phyloP scores from a whole-genome alignment of 257 asterid genomes.

The Galeopsis tetrahit region DNA sequence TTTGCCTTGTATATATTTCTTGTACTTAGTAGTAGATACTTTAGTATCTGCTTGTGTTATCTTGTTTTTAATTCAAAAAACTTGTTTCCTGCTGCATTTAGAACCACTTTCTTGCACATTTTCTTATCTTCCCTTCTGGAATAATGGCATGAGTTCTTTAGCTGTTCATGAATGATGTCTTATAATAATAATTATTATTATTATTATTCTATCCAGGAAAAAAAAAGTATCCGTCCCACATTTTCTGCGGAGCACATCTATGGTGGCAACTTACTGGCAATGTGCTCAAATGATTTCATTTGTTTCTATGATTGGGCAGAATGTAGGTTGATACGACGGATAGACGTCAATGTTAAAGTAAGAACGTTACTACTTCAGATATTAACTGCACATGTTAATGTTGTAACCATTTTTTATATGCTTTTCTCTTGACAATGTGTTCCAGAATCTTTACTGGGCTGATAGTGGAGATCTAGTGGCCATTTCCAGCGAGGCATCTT shows the following conservation, averaged over 20 bases:
- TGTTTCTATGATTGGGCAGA: conserved; percentile 96
- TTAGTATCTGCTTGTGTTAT: conserved; percentile 13
- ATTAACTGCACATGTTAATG: conserved; percentile 29
- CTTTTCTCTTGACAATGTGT: conserved; percentile 29
- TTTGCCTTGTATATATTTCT: conserved; percentile 20
- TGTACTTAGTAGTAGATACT: neutral
- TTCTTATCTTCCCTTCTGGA: neutral
- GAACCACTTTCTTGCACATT: neutral
- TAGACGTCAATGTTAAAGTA: conserved; percentile 95
- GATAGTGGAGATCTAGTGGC: conserved; percentile 90
- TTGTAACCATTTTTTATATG: conserved; percentile 27
- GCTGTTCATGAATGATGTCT: conserved; percentile 13
- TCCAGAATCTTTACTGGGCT: conserved; percentile 96
- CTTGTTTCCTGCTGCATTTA: conserved; percentile 19
- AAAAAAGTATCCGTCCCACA: conserved; percentile 93
- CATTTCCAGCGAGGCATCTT: conserved; percentile 80
- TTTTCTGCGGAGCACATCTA: conserved; percentile 91
- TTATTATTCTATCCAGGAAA: conserved; percentile 66
- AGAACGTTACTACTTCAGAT: conserved; percentile 32
- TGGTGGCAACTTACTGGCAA: conserved; percentile 87
- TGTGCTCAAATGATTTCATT: conserved; percentile 89
- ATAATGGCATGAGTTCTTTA: conserved; percentile 3
- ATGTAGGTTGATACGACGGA: conserved; percentile 85
- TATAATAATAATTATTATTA: neutral
- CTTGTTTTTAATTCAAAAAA: conserved; percentile 1